Evolutionary conservation across 2,329 filamentous ascomycete species (phyloP), one percentile per base, ranked within the genome.

Genomic region (Incumbomyces lentus): DNA sequence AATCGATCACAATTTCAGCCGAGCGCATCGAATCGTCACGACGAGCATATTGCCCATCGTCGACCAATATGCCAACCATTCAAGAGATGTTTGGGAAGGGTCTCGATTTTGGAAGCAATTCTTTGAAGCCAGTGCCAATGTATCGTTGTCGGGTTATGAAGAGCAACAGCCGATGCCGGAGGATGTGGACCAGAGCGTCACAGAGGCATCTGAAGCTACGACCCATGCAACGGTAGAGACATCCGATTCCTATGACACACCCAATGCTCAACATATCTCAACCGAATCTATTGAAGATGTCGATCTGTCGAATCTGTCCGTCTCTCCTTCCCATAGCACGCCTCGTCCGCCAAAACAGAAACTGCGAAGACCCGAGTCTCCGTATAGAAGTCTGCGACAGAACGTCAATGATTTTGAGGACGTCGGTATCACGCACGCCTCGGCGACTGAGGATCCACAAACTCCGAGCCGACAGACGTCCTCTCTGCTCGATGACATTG

Each of bases 41-140:
- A 83, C 84, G 1, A 94, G 82, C 61, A 95, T 98, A 46, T 69
- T 98, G 2, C 92, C 92, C 1, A 76, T 95, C 1, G 88, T 98
- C 16, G 90, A 96, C 63, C 84, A 94, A 61, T 98, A 98, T 67
- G 86, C 86, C 38, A 87, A 94, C 55, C 85, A 96, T 61, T 96
- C 92, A 1, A 83, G 82, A 52, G 81, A 88, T 40, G 90, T 98
- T 1, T 98, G 92, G 92, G 89, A 96, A 58, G 88, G 89, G 17
- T 94, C 90, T 46, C 95, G 94, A 85, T 98, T 98, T 68, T 98
- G 92, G 92, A 98, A 98, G 68, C 89, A 96, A 71, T 98, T 98
- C 72, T 98, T 98, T 67, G 92, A 98, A 68, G 88, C 92, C 31
- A 95, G 89, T 40, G 92, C 92, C 62, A 96, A 98, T 60, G 90